A percentile compares a stretch with the other conserved stretches of the same genome.
Conservation (phyloP, 2,329 filamentous ascomycete genomes). For the Dothiorella sarmentorum region DNA sequence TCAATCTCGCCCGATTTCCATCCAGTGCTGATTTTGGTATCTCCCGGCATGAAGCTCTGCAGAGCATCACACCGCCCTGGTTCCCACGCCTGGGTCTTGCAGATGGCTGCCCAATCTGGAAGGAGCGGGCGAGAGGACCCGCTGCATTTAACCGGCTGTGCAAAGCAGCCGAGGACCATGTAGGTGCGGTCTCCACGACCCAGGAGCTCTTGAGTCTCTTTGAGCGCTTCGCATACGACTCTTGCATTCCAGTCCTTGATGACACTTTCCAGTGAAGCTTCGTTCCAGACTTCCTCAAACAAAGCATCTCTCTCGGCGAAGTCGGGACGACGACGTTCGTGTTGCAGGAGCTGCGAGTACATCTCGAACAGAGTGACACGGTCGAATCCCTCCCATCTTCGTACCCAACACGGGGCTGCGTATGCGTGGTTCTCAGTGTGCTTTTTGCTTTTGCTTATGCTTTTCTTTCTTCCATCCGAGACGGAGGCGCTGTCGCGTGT, state of each 20-base stretch:
- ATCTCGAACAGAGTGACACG: neutral
- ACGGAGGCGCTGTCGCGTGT: neutral
- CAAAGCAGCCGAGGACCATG: neutral
- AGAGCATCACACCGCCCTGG: neutral
- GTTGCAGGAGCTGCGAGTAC: neutral
- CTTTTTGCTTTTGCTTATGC: neutral
- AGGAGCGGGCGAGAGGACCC: neutral
- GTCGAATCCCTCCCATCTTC: neutral
- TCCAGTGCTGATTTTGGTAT: neutral
- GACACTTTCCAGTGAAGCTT: neutral
- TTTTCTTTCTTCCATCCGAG: neutral
- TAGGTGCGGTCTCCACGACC: too few species aligned
- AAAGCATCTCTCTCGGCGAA: neutral
- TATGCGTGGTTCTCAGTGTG: neutral
- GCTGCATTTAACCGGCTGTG: neutral
- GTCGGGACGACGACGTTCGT: neutral
- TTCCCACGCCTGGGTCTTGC: neutral
- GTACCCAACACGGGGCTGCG: neutral
- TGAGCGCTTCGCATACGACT: neutral
- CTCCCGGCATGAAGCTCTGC: neutral
- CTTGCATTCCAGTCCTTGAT: neutral
- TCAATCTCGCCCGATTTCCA: neutral
- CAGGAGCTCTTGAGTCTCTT: neutral
- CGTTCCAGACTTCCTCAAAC: neutral
- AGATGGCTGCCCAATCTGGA: neutral